Conservation (phyloP, 495 filamentous ascomycete species). For the Hypoxylon trugodes region DNA sequence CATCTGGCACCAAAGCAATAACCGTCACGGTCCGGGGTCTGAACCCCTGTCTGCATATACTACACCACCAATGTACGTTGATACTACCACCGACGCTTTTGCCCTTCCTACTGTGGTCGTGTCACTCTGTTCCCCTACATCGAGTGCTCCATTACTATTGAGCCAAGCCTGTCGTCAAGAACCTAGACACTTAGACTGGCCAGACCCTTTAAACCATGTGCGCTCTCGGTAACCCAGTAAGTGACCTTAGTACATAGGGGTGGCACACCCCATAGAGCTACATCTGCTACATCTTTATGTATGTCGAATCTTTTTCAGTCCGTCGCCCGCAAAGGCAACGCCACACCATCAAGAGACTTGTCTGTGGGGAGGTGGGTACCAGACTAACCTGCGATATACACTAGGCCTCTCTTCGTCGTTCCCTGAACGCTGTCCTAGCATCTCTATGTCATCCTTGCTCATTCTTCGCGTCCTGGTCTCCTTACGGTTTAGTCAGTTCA, state of each 20-base stretch:
- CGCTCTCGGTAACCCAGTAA: constrained; percentile 25
- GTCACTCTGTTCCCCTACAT: constrained; percentile 32
- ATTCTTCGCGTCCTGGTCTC: constrained; percentile 45
- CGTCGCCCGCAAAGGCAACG: constrained; percentile 22
- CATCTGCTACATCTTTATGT: constrained; percentile 3
- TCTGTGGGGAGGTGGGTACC: constrained; percentile 38
- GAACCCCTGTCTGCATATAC: constrained; percentile 41
- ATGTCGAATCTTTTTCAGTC: constrained; percentile 10
- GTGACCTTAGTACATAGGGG: constrained; percentile 10
- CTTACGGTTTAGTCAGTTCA: constrained; percentile 45
- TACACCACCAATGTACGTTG: too few relatives aligned
- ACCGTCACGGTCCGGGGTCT: constrained; percentile 42
- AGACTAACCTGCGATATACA: constrained; percentile 20
- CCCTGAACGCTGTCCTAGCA: constrained; percentile 30
- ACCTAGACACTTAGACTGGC: constrained; percentile 10
- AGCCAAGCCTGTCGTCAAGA: constrained; percentile 25
- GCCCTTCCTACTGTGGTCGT: constrained; percentile 38
- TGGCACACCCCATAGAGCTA: background rate
- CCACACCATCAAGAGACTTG: constrained; percentile 20
- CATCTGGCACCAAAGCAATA: constrained; percentile 48
- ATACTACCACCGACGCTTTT: constrained; percentile 40
- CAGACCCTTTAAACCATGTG: constrained; percentile 40
- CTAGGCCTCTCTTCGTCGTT: constrained; percentile 29
- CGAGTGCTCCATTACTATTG: constrained; percentile 21
- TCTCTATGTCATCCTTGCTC: constrained; percentile 39